Evolutionary conservation across 1,284 basidiomycete species (phyloP).

Genomic region (Anthracocystis panici-leucophaei): DNA sequence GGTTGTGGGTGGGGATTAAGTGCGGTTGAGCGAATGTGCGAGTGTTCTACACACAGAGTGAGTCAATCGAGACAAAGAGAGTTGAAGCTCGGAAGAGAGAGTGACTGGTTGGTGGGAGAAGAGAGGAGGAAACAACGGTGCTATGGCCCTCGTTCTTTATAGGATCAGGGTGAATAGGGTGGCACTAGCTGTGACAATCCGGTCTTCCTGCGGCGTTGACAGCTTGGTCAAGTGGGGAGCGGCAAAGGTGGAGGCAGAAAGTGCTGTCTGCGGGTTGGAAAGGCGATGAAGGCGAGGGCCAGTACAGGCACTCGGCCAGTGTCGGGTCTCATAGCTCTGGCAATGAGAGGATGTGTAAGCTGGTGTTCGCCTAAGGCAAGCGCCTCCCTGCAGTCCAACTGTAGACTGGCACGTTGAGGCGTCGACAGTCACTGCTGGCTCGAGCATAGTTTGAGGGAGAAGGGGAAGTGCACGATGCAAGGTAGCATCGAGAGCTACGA

Average conservation of each 20-base stretch:
- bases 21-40: slow-evolving; percentile 43
- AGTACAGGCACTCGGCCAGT: slow-evolving; percentile 22
- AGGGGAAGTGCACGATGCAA: not conserved
- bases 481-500: slow-evolving; percentile 1
- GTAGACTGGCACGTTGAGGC: slow-evolving; percentile 24
- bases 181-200: not conserved
- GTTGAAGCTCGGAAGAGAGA: slow-evolving; percentile 37
- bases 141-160: slow-evolving; percentile 18
- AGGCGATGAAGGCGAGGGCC: not conserved
- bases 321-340: not conserved
- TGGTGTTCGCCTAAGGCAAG: slow-evolving; percentile 19
- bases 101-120: slow-evolving; percentile 24
- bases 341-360: slow-evolving; percentile 39
- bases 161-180: slow-evolving; percentile 7
- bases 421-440: not conserved
- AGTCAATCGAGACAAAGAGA: slow-evolving; percentile 26
- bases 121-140: not conserved
- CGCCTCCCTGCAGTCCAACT: slow-evolving; percentile 12
- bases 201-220: not conserved
- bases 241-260: slow-evolving; percentile 31
- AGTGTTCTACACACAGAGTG: slow-evolving; percentile 9
- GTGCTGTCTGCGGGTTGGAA: slow-evolving; percentile 2
- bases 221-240: slow-evolving; percentile 4
- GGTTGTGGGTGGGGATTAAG: not conserved
- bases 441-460: slow-evolving; percentile 1